Percentiles rank a stretch among this genome's conserved stretches.
phyloP scores from a whole-genome alignment of 2,329 filamentous ascomycete genomes.

The Setomelanomma holmii region DNA sequence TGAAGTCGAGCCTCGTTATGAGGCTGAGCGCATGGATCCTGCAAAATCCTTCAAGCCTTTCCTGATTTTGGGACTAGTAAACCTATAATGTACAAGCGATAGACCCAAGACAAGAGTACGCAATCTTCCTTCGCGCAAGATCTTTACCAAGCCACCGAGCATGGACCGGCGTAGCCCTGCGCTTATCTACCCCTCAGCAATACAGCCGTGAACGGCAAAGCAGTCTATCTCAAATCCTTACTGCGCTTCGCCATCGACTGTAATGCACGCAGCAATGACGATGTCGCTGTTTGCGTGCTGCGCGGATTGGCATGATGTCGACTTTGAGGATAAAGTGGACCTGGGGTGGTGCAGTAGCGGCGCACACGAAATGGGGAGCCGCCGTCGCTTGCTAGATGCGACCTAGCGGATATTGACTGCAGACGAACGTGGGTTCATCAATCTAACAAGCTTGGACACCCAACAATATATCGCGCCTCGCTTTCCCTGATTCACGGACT shows the following conservation, averaged over 20 bases:
- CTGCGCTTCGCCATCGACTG: too few species aligned
- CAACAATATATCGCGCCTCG: constrained; percentile 20
- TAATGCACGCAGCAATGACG: too few species aligned
- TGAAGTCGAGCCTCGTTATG: not conserved
- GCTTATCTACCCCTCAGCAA: not conserved
- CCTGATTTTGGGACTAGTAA: too few species aligned
- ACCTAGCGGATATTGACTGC: not conserved
- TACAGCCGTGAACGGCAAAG: not conserved
- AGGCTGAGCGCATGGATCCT: not conserved
- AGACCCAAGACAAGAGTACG: not conserved
- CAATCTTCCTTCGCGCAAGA: not conserved
- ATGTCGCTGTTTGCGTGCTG: too few species aligned
- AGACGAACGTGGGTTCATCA: not conserved
- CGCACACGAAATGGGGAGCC: not conserved
- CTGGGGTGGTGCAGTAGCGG: not conserved
- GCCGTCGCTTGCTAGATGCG: too few species aligned
- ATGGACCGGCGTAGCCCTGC: not conserved
- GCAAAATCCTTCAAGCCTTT: too few species aligned
- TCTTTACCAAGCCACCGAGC: not conserved
- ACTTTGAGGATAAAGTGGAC: too few species aligned
- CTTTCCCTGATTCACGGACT: constrained; percentile 10
- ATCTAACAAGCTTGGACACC: constrained; percentile 4
- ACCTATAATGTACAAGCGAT: too few species aligned
- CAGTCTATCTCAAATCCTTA: not conserved
- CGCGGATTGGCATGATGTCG: too few species aligned